Evolutionary conservation across 73 alveolate species (phyloP).

Genomic region (Strombidium stylifer): DNA sequence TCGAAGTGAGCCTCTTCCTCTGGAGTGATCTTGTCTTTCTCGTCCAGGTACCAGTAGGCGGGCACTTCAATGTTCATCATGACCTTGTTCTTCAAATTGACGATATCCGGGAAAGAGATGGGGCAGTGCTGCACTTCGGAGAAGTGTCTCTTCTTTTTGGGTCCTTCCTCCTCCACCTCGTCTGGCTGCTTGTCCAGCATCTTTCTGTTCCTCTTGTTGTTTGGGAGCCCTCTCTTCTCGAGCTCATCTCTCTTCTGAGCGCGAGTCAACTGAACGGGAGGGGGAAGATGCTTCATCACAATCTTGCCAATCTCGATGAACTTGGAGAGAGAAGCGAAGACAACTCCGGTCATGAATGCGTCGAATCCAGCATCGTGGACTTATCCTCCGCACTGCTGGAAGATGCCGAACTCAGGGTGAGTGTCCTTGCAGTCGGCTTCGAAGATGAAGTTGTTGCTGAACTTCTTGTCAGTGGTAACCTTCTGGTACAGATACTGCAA

Average conservation of each 20-base stretch:
- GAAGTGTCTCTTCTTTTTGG: background rate
- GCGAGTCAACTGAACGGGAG: background rate
- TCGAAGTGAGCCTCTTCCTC: no score
- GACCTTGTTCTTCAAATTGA: conserved; percentile 4
- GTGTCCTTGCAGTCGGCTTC: background rate
- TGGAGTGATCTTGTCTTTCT: no score
- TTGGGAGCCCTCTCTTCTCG: background rate
- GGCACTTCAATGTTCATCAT: conserved; percentile 8
- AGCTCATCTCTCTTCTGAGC: background rate
- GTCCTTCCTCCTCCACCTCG: background rate
- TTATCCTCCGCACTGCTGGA: background rate
- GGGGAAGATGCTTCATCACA: background rate
- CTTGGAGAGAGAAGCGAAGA: conserved; percentile 33
- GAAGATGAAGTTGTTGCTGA: conserved; percentile 5
- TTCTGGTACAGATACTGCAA: conserved; percentile 19
- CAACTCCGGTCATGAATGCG: conserved; percentile 72
- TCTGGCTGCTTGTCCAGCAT: background rate
- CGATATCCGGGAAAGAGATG: background rate
- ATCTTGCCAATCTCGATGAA: conserved; percentile 43
- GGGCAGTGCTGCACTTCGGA: conserved; percentile 1
- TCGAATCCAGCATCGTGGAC: conserved; percentile 77
- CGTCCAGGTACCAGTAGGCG: no score
- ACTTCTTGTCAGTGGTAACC: conserved; percentile 23
- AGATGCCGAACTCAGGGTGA: no score
- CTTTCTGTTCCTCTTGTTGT: background rate